Evolutionary conservation across 306 rosid species (phyloP).

Genomic region (Begonia masoniana): DNA sequence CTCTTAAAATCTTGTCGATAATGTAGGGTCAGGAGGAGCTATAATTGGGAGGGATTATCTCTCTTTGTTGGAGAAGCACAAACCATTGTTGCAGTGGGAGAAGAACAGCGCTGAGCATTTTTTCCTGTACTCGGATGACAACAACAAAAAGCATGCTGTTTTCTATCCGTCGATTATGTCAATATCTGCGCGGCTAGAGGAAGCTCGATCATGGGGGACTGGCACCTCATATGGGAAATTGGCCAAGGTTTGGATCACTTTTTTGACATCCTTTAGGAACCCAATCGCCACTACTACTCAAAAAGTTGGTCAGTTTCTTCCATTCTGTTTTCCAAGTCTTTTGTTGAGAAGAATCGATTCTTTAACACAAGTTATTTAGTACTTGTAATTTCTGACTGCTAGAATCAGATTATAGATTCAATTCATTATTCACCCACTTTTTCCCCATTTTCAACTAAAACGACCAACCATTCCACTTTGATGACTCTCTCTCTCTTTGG

Average conservation of each 20-base stretch:
- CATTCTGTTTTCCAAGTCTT: no score
- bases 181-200: constrained; percentile 65
- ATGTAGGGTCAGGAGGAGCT: constrained; percentile 54
- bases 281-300: not conserved
- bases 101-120: constrained; percentile 70
- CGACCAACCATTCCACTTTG: no score
- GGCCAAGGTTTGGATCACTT: constrained; percentile 98
- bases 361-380: no score
- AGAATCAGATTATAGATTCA: no score
- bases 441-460: no score
- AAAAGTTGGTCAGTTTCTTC: no score
- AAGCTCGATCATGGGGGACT: constrained; percentile 73
- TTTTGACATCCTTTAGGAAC: constrained; percentile 45
- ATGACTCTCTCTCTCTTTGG: no score
- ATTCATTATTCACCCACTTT: no score
- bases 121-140: constrained; percentile 45
- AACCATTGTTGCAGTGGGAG: constrained; percentile 71
- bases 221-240: constrained; percentile 97
- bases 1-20: constrained; percentile 4
- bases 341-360: no score
- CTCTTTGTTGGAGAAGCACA: constrained; percentile 62
- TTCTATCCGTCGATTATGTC: constrained; percentile 82
- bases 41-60: constrained; percentile 72
- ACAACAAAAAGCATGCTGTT: constrained; percentile 51
- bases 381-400: no score